Evolutionary conservation across 345 rosid species (phyloP), one percentile per base, ranked within the genome.

Genomic region (Eucalyptus marginata): DNA sequence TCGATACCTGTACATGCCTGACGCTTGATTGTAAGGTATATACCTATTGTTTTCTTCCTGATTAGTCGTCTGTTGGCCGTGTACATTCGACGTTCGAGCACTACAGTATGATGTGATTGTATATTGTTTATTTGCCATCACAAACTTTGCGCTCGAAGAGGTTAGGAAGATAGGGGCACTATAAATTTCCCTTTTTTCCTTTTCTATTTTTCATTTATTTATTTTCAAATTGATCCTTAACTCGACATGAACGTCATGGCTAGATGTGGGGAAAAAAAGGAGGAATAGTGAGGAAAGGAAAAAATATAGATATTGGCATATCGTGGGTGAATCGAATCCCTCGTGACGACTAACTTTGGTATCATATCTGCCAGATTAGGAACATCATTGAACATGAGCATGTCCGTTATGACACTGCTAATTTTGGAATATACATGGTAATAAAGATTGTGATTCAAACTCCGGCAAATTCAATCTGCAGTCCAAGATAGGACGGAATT

Each of bases 1-100:
- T 96, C 96, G 64, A 90, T 94, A 90, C 96, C 96, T 93, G 97
- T 96, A 93, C 97, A 95, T 92, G 95, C 97, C 59, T 97, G 92
- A 95, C 90, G 52, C 84, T 66, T n/a, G n/a, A 40, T 76, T 87
- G 29, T 87, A 64, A 64, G 81, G 36, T 90, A 36, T 36, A 76
- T 4, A 76, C 46, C 46, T 76, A 40, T 76, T 76, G 83, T 76
- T 76, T 76, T 40, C 83, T 76, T 20, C 83, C 43, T 20, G 83
- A 36, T 76, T 76, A 76, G 83, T 76, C 14, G 83, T 76, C 83
- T 76, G 83, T 76, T 40, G 29, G 83, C 47, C 47, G 47, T 36
- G 83, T 76, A 76, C 83, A 76, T 76, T 76, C 27, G 83, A 76
- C 33, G 76, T 64, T 64, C 47, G 27, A 20, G 47, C 83, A 40